These are phyloP conservation scores for Copromyces sp. DNA, from an alignment of 495 filamentous ascomycete genomes.

Conservation along the genomic window DNA sequence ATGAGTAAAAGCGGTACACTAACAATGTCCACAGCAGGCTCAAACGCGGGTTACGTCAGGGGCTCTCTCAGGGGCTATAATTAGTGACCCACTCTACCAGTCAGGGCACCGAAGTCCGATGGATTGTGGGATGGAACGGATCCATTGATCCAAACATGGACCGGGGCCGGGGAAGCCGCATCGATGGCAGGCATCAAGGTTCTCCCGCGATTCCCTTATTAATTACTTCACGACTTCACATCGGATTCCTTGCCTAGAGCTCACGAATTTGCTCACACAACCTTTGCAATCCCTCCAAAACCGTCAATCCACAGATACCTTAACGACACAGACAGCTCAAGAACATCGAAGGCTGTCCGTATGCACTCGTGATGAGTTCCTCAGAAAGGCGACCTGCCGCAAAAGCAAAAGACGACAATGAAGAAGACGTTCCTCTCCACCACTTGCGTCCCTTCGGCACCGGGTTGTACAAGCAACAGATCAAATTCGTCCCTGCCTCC, in stretches of 20 bases:
- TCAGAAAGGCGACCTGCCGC: neutral
- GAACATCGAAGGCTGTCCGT: too few species aligned
- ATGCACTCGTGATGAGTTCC: neutral
- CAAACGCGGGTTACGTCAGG: neutral
- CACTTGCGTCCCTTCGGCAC: constrained; percentile 70
- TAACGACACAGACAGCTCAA: neutral
- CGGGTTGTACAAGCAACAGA: constrained; percentile 62
- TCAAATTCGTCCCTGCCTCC: constrained; percentile 71
- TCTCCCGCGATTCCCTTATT: neutral
- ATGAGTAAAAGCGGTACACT: too few species aligned
- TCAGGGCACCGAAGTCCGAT: neutral
- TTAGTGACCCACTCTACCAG: neutral
- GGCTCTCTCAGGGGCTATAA: neutral
- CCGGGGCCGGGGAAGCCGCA: neutral
- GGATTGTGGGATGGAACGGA: neutral
- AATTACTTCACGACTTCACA: neutral
- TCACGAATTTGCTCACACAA: neutral
- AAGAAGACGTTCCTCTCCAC: constrained; percentile 57
- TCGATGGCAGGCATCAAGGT: neutral
- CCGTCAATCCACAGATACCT: neutral
- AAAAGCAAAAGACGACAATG: constrained; percentile 13
- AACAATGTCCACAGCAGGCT: neutral
- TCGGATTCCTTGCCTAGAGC: neutral
- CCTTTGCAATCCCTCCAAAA: neutral
- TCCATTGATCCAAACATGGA: neutral